Evolutionary conservation across 768 basidiomycete species (phyloP).

Genomic region (Rubroboletus pulcherrimus): DNA sequence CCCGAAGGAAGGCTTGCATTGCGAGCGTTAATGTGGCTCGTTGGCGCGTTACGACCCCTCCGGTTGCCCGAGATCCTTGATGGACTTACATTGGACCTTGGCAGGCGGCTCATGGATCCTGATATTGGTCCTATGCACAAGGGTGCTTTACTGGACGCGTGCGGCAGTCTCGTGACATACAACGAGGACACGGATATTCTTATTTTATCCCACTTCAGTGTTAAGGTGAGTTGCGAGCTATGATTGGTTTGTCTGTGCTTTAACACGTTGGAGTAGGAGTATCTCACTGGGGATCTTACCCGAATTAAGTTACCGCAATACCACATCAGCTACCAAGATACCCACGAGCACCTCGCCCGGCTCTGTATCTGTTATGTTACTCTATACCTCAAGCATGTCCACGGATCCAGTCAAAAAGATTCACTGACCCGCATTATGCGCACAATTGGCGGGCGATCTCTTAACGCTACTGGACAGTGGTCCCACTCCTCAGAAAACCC

Average conservation of each 20-base stretch:
- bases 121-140: constrained; percentile 5
- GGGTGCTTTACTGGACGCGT: constrained; percentile 9
- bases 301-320: not conserved
- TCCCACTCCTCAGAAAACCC: not conserved
- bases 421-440: not conserved
- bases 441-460: not conserved
- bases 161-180: constrained; percentile 14
- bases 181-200: constrained; percentile 8
- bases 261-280: constrained; percentile 4
- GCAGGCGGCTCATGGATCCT: not conserved
- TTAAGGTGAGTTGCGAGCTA: constrained; percentile 13
- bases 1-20: constrained; percentile 1
- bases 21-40: constrained; percentile 16
- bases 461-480: not conserved
- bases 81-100: constrained; percentile 11
- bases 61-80: constrained; percentile 10
- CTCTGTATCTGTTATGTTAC: constrained; percentile 3
- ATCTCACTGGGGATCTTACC: constrained; percentile 4
- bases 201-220: constrained; percentile 22
- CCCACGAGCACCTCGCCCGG: constrained; percentile 6
- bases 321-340: not conserved
- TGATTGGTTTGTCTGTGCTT: not conserved
- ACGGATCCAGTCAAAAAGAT: not conserved
- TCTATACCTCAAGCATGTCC: not conserved
- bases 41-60: constrained; percentile 15